Base-by-base conservation (phyloP, 257 asterid genomes). In the Solanum ossicruentum region DNA sequence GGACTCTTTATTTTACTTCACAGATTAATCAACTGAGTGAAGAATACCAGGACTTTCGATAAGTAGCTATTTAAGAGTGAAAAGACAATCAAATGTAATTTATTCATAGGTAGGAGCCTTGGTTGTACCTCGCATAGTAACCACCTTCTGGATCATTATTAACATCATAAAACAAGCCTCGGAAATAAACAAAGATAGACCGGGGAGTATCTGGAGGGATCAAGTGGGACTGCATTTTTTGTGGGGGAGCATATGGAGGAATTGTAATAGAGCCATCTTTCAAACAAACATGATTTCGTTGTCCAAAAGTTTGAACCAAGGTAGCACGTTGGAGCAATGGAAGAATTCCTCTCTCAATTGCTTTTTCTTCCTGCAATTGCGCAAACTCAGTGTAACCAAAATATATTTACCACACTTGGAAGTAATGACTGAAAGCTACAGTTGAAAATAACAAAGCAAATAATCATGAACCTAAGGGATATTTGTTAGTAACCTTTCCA, bases 171-270 rank as follows among this genome's bases (percentile, higher is more conserved):
- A 95, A 94, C 93, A 94, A 83, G 81, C 99, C 99, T 82, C 98
- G 92, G 88, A 95, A 95, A 88, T 94, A 95, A 87, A 94, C 99
- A 70, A 95, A 95, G 77, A 95, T 95, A 89, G 99, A 95, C 6
- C 98, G 89, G 57, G 99, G 98, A 57, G 93, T 94, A 87, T 81
- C 91, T 6, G 99, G 95, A 88, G 98, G 96, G 86, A 94, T 95
- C 72, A 94, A 75, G 90, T 92, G 99, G 23, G 98, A 86, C 75
- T 93, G 95, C 97, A 95, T 94, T 91, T 95, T 95, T 92, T 93
- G 97, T 3, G 98, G 98, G 80, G 98, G 98, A 36, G 98, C 99
- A 78, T 91, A 95, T 23, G 99, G 99, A 82, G 99, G 99, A 85
- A 95, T 91, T 45, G 88, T 94, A 83, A 95, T 91, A 36, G 98